These are phyloP conservation scores for Tuber umbilicatum DNA, from an alignment of 495 filamentous ascomycete species.

Conservation along the genomic window DNA sequence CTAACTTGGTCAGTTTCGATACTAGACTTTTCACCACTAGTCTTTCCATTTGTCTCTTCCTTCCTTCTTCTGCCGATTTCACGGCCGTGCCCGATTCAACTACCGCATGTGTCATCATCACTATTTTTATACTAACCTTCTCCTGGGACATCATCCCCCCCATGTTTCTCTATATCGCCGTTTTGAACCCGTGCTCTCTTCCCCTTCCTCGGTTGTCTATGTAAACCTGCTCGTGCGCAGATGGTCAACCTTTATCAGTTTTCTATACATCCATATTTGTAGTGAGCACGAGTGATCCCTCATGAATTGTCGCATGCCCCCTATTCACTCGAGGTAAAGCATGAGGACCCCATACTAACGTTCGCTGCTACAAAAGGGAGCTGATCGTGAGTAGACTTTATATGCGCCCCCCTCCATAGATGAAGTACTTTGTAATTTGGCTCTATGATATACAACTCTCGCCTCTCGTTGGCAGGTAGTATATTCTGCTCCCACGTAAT, in stretches of 20 bases:
- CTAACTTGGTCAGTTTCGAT: background rate
- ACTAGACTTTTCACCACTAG: no score
- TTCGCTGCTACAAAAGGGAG: background rate
- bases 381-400: background rate
- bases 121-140: background rate
- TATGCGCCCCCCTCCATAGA: background rate
- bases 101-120: background rate
- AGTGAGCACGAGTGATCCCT: background rate
- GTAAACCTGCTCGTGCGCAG: background rate
- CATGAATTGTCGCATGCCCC: background rate
- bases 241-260: background rate
- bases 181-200: background rate
- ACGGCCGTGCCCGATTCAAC: background rate
- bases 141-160: background rate
- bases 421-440: background rate
- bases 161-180: background rate
- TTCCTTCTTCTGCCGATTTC: no score
- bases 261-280: background rate
- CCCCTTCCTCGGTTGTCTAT: background rate
- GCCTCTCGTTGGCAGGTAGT: background rate
- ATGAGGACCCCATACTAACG: background rate
- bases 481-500: background rate
- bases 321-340: background rate
- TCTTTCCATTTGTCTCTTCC: no score
- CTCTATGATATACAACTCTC: background rate